phyloP scores from a whole-genome alignment of 108 stramenopile genomes.

The Hondaea fermentalgiana region DNA sequence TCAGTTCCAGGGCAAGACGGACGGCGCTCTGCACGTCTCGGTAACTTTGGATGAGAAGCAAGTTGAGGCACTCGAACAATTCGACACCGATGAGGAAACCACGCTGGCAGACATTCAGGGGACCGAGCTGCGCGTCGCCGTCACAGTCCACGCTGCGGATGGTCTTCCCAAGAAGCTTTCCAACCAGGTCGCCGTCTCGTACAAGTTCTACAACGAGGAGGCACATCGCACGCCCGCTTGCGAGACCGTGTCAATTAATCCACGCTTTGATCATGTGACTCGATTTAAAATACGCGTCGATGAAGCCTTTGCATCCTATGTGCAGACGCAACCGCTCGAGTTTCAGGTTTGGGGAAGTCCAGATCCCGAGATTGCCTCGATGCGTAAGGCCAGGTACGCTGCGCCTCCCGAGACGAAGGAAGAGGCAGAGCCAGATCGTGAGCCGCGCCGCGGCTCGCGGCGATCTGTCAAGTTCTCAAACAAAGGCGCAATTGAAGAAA shows the following conservation, averaged over 20 bases:
- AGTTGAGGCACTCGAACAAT: background rate
- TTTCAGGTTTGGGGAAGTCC: slow-evolving; percentile 20
- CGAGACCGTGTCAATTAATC: background rate
- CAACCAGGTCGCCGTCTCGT: slow-evolving; percentile 17
- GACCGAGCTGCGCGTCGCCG: background rate
- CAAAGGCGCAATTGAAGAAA: background rate
- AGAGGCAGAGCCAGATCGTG: too few relatives aligned
- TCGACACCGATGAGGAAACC: background rate
- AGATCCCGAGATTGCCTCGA: background rate
- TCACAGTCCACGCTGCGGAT: background rate
- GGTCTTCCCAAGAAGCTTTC: slow-evolving; percentile 22
- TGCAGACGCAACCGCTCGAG: background rate
- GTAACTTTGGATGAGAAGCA: background rate
- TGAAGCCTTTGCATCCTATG: background rate
- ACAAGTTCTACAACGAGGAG: slow-evolving; percentile 20
- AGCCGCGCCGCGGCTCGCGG: background rate
- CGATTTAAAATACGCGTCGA: background rate
- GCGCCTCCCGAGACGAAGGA: too few relatives aligned
- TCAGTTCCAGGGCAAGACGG: slow-evolving; percentile 23
- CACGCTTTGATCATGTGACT: background rate
- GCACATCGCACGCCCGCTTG: background rate
- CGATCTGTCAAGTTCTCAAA: background rate
- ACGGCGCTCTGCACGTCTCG: slow-evolving; percentile 16
- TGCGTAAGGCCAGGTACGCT: too few relatives aligned
- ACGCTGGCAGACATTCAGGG: slow-evolving; percentile 14